These are phyloP conservation scores for Tricholomella constricta DNA, from an alignment of 768 basidiomycete genomes.

Conservation along the genomic window DNA sequence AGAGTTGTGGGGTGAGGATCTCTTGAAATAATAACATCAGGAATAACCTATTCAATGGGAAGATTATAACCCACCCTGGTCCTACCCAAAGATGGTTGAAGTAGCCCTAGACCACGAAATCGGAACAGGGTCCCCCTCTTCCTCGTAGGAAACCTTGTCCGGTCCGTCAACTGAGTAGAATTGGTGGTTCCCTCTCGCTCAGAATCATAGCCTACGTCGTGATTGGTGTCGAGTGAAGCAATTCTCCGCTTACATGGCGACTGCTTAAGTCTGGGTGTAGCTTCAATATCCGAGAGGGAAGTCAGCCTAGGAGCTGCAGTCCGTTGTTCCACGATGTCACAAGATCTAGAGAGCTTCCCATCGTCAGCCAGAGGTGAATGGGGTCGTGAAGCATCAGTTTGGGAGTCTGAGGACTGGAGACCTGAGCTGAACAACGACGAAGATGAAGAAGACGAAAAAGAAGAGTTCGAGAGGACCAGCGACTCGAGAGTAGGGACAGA, in stretches of 20 bases:
- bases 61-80: constrained; percentile 4
- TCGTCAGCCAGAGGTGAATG: constrained; percentile 7
- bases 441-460: constrained; percentile 11
- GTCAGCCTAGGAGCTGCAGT: not conserved
- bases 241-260: not conserved
- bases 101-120: not conserved
- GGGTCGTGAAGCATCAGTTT: constrained; percentile 17
- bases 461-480: constrained; percentile 18
- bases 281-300: not conserved
- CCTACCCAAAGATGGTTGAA: not conserved
- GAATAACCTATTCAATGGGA: too few species aligned
- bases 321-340: not conserved
- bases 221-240: not conserved
- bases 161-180: not conserved
- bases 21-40: too few species aligned
- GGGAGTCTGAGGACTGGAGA: constrained; percentile 15
- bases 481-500: constrained; percentile 13
- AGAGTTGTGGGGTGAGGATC: too few species aligned
- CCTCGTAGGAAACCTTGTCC: not conserved
- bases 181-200: constrained; percentile 9
- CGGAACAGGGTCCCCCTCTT: not conserved
- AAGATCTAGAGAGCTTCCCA: not conserved
- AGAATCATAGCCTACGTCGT: constrained; percentile 19
- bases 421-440: constrained; percentile 13
- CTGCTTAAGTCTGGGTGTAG: constrained; percentile 12